Base-by-base conservation (phyloP, 352 stramenopile species). In the Blastocystis sp. region DNA sequence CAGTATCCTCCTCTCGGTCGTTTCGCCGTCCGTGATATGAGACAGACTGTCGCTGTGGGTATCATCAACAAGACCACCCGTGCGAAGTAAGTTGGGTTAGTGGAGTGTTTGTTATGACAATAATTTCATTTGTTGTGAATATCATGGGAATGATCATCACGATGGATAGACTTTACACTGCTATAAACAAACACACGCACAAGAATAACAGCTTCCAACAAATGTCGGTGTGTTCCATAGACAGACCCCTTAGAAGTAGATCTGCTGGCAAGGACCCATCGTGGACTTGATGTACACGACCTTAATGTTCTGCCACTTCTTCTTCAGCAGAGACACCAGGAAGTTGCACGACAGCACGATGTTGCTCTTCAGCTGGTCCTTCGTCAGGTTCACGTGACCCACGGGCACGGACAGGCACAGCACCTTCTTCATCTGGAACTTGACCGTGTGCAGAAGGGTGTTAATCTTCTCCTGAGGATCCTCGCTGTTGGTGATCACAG, bases 401-500 rank as follows among this genome's bases (percentile, higher is more conserved):
- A 99, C 96, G 87, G 96, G 94, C 57, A 98, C 94, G 90, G 97
- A 98, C 16, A 99, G 89, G 91, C 96, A 99, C 93, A 99, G 97
- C 86, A 99, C 96, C 92, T 99, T 99, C 94, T 98, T 99, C 95
- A 99, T 98, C 92, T 99, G 96, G 92, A 99, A 99, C 93, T 99
- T 99, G 93, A 99, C 98, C 85, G 96, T 98, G 78, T 94, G 93
- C 84, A 96, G 96, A 81, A 98, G 91, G 87, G 94, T 92, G 87
- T 90, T 87, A 76, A 97, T 95, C 93, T 99, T 99, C 84, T 97
- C 94, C 84, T 95, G 93, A 86, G 98, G 93, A 84, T 97, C 94
- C 86, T 98, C 95, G 87, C 90, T 94, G 87, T 90, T 90, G 59
- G 92, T 90, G 79, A 98, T 91, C 46, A 98, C 90, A 57, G 96